phyloP scores from a whole-genome alignment of 78 protist species.

The slime mould (Dictyostelium discoideum) region DNA sequence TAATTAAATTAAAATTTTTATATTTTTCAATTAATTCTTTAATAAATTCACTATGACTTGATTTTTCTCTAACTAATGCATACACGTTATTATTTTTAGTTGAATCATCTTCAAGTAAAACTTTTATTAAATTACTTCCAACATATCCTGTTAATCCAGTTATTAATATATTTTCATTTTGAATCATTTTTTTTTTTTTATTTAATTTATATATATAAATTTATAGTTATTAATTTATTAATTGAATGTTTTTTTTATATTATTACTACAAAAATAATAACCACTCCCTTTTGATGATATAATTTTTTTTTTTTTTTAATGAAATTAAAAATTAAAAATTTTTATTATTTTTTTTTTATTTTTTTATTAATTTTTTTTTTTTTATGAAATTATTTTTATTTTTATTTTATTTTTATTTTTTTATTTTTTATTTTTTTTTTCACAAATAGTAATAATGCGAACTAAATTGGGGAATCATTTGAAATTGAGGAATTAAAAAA shows the following conservation, averaged over 20 bases:
- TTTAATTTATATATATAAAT: no score
- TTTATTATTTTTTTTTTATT: background rate
- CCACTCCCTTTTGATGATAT: no score
- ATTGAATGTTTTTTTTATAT: no score
- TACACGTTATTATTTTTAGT: slow-evolving; percentile 22
- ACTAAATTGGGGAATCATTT: background rate
- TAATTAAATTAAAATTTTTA: background rate
- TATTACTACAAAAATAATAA: no score
- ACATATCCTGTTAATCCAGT: slow-evolving; percentile 63
- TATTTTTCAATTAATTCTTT: background rate
- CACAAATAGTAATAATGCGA: background rate
- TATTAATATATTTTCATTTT: slow-evolving; percentile 30
- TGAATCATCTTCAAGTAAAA: background rate
- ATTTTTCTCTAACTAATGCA: slow-evolving; percentile 45
- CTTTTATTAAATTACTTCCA: slow-evolving; percentile 29
- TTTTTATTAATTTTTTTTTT: background rate
- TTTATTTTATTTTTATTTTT: background rate
- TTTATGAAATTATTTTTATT: background rate
- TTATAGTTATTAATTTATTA: no score
- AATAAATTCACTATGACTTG: background rate
- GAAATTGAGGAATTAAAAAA: background rate
- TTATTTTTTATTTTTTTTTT: background rate
- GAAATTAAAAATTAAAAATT: background rate
- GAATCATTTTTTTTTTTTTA: background rate
- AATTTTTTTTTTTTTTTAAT: background rate